Percentiles rank a stretch among this genome's conserved stretches.
phyloP scores from a whole-genome alignment of 2,329 filamentous ascomycete genomes.

The Coniochaeta sp. region DNA sequence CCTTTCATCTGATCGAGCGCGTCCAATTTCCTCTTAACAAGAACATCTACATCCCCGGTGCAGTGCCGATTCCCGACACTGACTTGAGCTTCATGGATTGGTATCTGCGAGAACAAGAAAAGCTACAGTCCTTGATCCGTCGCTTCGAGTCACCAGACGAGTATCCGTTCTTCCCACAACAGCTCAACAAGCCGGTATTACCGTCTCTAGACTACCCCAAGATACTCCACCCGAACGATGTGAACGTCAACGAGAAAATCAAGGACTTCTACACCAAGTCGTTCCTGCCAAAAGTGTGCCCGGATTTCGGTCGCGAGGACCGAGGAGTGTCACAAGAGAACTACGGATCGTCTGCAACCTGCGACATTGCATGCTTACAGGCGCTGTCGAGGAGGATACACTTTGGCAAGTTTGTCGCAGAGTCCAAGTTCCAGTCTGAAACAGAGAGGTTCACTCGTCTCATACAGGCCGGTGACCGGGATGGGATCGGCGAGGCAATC shows the following conservation, averaged over 20 bases:
- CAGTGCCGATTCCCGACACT: conserved; percentile 68
- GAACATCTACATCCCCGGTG: conserved; percentile 76
- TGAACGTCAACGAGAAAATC: conserved; percentile 84
- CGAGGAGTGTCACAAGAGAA: conserved; percentile 85
- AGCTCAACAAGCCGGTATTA: conserved; percentile 73
- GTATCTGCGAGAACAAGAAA: conserved; percentile 85
- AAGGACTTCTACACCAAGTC: conserved; percentile 76
- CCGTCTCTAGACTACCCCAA: conserved; percentile 79
- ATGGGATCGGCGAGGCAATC: conserved; percentile 82
- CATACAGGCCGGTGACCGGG: conserved; percentile 72
- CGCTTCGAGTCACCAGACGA: conserved; percentile 96
- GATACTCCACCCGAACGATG: conserved; percentile 80
- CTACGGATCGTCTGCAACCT: conserved; percentile 87
- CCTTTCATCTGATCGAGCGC: conserved; percentile 91
- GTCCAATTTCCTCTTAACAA: conserved; percentile 94
- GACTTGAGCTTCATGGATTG: conserved; percentile 85
- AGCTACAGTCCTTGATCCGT: conserved; percentile 83
- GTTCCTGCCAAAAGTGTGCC: conserved; percentile 78
- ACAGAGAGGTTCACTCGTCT: conserved; percentile 71
- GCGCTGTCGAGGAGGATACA: conserved; percentile 86
- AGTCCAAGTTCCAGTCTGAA: conserved; percentile 86
- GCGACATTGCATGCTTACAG: conserved; percentile 85
- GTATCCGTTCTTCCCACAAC: conserved; percentile 90
- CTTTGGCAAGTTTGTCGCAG: conserved; percentile 97
- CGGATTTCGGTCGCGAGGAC: conserved; percentile 68